Percentiles rank a stretch among this genome's conserved stretches.
Conservation (phyloP, 2,329 filamentous ascomycete genomes). For the Clarireedia paspali region DNA sequence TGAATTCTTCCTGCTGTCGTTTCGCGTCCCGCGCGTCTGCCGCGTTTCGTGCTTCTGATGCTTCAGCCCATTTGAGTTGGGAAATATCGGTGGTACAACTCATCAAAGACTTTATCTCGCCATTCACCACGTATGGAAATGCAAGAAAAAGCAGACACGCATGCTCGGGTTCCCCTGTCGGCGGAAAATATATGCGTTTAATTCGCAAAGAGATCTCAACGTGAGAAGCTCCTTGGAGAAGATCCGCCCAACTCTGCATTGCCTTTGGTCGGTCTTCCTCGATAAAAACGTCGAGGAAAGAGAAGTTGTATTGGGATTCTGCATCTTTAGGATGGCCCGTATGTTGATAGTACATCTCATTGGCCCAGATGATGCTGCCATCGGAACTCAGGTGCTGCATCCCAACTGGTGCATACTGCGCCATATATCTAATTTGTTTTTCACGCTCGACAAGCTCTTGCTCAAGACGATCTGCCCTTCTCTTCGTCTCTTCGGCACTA, state of each 20-base stretch:
- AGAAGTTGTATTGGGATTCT: slow-evolving; percentile 12
- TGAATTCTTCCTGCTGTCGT: slow-evolving; percentile 72
- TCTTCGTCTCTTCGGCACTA: slow-evolving; percentile 15
- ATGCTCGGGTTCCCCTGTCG: slow-evolving; percentile 23
- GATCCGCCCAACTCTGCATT: slow-evolving; percentile 14
- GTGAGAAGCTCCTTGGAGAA: slow-evolving; percentile 16
- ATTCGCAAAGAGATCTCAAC: slow-evolving; percentile 20
- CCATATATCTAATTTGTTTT: slow-evolving; percentile 24
- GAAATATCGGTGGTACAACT: slow-evolving; percentile 25
- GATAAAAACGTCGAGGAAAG: slow-evolving; percentile 19
- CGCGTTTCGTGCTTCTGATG: slow-evolving; percentile 35
- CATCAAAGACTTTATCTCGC: slow-evolving; percentile 22
- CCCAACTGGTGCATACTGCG: slow-evolving; percentile 24
- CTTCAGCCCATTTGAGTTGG: slow-evolving; percentile 24
- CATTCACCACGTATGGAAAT: slow-evolving; percentile 20
- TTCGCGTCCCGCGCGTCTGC: slow-evolving; percentile 49
- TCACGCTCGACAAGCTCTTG: slow-evolving; percentile 9
- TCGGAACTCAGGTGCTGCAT: slow-evolving; percentile 23
- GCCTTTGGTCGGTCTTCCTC: slow-evolving; percentile 19
- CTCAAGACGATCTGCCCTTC: slow-evolving; percentile 9
- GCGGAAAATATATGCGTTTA: slow-evolving; percentile 23
- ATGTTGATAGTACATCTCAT: slow-evolving; percentile 23
- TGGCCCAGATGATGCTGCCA: slow-evolving; percentile 22
- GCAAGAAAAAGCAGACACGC: slow-evolving; percentile 17
- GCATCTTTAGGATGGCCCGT: slow-evolving; percentile 15